Percentiles rank a stretch among this genome's conserved stretches.
phyloP scores from a whole-genome alignment of 1,284 basidiomycete species.

The Cutaneotrichosporon cutaneum region DNA sequence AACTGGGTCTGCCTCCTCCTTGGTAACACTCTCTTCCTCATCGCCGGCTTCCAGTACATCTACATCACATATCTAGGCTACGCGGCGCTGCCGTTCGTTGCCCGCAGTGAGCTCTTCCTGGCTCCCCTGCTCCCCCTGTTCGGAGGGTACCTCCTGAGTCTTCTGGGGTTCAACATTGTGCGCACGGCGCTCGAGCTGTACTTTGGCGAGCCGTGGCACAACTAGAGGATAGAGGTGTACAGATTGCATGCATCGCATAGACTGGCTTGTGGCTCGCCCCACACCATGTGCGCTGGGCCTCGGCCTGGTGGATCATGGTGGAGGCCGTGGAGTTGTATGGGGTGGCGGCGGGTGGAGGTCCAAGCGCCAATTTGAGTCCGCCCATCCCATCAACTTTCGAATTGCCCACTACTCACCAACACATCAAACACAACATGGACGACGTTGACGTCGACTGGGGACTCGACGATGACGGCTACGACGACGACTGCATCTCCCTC shows the following conservation, averaged over 20 bases:
- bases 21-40: conserved; percentile 89
- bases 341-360: not conserved
- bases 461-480: conserved; percentile 22
- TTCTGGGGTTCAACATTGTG: conserved; percentile 86
- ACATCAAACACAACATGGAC: conserved; percentile 20
- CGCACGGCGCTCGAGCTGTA: conserved; percentile 72
- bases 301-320: no score
- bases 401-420: not conserved
- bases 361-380: not conserved
- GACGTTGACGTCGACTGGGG: conserved; percentile 37
- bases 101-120: conserved; percentile 79
- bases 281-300: no score
- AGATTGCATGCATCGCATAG: not conserved
- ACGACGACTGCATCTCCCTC: conserved; percentile 22
- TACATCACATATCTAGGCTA: conserved; percentile 88
- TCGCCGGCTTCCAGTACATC: conserved; percentile 78
- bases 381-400: conserved; percentile 9
- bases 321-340: not conserved
- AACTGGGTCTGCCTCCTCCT: conserved; percentile 89
- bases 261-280: no score
- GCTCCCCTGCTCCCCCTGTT: conserved; percentile 81
- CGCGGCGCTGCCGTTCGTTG: conserved; percentile 82
- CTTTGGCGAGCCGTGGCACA: conserved; percentile 59
- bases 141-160: conserved; percentile 74
- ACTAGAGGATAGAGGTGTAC: conserved; percentile 5